These are phyloP conservation scores for Linnemannia elongata DNA, from an alignment of 192 early-diverging fungal genomes.

Conservation along the genomic window DNA sequence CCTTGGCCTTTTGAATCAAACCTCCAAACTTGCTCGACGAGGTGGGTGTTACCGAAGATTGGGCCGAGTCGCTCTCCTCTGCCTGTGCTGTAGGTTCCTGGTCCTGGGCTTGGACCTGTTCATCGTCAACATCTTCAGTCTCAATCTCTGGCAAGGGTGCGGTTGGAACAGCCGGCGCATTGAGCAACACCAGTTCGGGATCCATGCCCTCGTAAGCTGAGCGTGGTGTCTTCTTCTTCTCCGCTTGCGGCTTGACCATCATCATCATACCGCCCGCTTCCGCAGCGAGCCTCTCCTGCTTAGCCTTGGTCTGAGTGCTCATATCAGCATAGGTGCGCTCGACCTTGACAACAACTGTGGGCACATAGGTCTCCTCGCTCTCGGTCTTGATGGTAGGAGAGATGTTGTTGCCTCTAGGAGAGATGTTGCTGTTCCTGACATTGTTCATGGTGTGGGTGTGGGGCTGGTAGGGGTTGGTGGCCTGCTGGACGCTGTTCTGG, in stretches of 20 bases:
- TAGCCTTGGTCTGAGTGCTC: constrained; percentile 52
- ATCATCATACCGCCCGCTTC: constrained; percentile 31
- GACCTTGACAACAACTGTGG: constrained; percentile 28
- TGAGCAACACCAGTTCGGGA: constrained; percentile 19
- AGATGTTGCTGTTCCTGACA: neutral
- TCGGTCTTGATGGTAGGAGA: constrained; percentile 29
- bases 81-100: neutral
- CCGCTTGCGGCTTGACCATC: constrained; percentile 21
- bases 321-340: constrained; percentile 47
- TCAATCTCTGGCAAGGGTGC: constrained; percentile 36
- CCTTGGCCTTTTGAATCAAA: constrained; percentile 36
- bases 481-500: constrained; percentile 14
- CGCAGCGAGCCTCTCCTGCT: constrained; percentile 21
- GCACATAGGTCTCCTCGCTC: constrained; percentile 32
- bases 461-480: constrained; percentile 8
- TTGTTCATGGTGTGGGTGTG: neutral
- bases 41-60: neutral
- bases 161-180: constrained; percentile 36
- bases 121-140: neutral
- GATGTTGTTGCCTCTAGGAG: neutral
- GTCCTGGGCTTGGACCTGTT: constrained; percentile 3
- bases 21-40: constrained; percentile 35
- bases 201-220: constrained; percentile 37
- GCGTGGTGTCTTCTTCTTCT: constrained; percentile 18
- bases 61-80: neutral